Conservation (phyloP, 139 green algal species). For the Diplosphaera chodatii region DNA sequence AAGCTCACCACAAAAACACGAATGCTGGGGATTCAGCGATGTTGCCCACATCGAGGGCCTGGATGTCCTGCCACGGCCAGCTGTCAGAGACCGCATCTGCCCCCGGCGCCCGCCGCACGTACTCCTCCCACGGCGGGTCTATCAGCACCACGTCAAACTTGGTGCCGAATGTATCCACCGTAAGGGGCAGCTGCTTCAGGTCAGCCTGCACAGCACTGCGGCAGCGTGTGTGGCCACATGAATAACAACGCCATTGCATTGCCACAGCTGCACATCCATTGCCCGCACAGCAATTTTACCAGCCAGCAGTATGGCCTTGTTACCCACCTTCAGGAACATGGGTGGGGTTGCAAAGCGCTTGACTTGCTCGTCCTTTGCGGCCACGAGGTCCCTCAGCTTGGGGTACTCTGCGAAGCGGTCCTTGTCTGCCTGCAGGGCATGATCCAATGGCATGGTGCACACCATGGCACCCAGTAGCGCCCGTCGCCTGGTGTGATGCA, state of each 20-base stretch:
- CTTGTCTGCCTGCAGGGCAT: slow-evolving; percentile 7
- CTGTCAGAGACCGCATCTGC: slow-evolving; percentile 36
- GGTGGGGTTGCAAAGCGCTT: slow-evolving; percentile 31
- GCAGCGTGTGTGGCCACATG: slow-evolving; percentile 21
- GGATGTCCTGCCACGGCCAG: slow-evolving; percentile 73
- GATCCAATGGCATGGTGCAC: too few species aligned
- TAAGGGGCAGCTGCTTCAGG: slow-evolving; percentile 42
- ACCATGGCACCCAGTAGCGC: too few species aligned
- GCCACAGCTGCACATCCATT: too few species aligned
- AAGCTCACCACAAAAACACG: slow-evolving; percentile 66
- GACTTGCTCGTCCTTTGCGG: slow-evolving; percentile 58
- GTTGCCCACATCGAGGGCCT: slow-evolving; percentile 57
- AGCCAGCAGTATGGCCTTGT: too few species aligned
- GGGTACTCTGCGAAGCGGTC: slow-evolving; percentile 77
- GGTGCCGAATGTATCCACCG: slow-evolving; percentile 53
- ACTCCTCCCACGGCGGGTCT: slow-evolving; percentile 83
- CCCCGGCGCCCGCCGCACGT: slow-evolving; percentile 60
- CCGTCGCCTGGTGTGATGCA: too few species aligned
- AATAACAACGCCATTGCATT: too few species aligned
- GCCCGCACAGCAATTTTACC: too few species aligned
- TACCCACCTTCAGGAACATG: slow-evolving; percentile 37
- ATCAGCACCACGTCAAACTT: slow-evolving; percentile 82
- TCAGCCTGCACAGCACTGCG: slow-evolving; percentile 51
- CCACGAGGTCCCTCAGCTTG: slow-evolving; percentile 62
- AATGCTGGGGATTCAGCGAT: slow-evolving; percentile 68